Evolutionary conservation across 345 rosid species (phyloP).

Genomic region (Sonneratia caseolaris): DNA sequence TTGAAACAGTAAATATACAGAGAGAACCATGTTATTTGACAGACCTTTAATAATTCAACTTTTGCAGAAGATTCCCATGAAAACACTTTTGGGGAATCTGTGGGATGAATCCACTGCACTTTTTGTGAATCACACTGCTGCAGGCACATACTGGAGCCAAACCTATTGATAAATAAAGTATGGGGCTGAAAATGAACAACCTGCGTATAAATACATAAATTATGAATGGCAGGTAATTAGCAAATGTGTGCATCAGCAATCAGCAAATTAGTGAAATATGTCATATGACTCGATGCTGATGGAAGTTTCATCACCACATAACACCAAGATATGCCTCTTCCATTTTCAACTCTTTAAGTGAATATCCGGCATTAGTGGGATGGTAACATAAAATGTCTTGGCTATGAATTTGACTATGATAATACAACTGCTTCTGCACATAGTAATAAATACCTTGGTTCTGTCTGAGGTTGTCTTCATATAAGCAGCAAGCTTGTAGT

Average conservation of each 20-base stretch:
- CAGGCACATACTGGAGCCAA: constrained; percentile 64
- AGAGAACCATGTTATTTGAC: not conserved
- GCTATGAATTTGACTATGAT: not conserved
- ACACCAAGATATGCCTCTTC: not conserved
- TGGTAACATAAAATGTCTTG: not conserved
- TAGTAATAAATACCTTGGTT: constrained; percentile 60
- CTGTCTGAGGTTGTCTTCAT: constrained; percentile 85
- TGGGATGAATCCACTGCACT: constrained; percentile 75
- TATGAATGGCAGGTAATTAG: not conserved
- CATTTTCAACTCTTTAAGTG: not conserved
- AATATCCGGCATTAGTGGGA: not conserved
- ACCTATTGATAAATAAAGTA: constrained; percentile 72
- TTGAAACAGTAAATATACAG: not conserved
- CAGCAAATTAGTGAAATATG: not conserved
- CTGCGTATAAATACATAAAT: constrained; percentile 27
- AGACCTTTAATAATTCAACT: constrained; percentile 68
- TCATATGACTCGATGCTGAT: not conserved
- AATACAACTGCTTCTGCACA: not conserved
- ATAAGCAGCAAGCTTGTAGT: constrained; percentile 79
- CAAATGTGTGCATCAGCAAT: not conserved
- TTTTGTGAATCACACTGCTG: constrained; percentile 77
- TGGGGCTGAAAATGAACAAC: constrained; percentile 89
- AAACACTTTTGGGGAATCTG: constrained; percentile 74
- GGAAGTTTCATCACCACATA: not conserved
- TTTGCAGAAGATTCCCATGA: constrained; percentile 64